Evolutionary conservation across 108 stramenopile genomes (phyloP).

Genomic region (Schizochytrium sp.): DNA sequence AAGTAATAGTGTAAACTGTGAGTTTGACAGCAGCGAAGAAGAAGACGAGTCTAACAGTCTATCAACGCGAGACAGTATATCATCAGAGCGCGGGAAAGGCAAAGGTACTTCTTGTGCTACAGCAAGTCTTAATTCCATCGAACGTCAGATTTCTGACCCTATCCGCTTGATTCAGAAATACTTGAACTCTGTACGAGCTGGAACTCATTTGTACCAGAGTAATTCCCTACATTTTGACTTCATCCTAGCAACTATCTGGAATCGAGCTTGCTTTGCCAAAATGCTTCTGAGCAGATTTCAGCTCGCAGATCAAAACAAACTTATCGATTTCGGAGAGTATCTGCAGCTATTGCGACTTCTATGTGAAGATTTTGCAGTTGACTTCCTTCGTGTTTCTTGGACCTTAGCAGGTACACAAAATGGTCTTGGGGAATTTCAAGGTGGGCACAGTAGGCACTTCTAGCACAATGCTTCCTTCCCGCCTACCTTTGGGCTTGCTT

Average conservation of each 20-base stretch:
- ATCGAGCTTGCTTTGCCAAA: conserved; percentile 7
- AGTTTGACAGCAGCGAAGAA: neutral
- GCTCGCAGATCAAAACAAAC: neutral
- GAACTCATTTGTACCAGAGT: neutral
- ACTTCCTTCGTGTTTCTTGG: conserved; percentile 2
- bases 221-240: neutral
- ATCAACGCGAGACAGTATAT: neutral
- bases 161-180: neutral
- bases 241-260: neutral
- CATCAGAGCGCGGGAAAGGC: neutral
- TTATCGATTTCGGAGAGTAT: neutral
- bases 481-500: neutral
- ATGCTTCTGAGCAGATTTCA: neutral
- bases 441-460: neutral
- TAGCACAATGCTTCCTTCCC: neutral
- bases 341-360: neutral
- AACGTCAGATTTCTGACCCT: neutral
- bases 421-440: neutral
- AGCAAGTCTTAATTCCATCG: neutral
- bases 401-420: neutral
- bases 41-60: neutral
- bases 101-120: neutral
- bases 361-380: conserved; percentile 17
- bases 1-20: neutral
- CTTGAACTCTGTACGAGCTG: neutral